Percentiles rank a stretch among this genome's conserved stretches.
These are phyloP conservation scores for Aspergillus steynii DNA, from an alignment of 495 filamentous ascomycete genomes.

Conservation along the genomic window DNA sequence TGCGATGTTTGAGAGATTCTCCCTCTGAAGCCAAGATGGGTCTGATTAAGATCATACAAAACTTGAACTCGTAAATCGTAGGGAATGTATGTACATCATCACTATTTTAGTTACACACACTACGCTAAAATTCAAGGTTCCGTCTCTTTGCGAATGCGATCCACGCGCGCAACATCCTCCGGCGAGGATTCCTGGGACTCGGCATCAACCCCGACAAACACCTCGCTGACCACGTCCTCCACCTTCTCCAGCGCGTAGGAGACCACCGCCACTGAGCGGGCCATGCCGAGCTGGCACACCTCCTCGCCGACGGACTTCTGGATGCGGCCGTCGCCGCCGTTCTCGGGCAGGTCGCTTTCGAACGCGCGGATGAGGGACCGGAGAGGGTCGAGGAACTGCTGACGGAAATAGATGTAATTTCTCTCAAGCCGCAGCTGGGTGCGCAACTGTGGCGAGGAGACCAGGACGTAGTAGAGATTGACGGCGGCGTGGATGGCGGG, in stretches of 20 bases:
- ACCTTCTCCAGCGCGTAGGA: constrained; percentile 39
- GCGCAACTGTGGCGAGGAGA: constrained; percentile 35
- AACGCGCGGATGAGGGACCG: constrained; percentile 35
- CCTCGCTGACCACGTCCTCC: constrained; percentile 37
- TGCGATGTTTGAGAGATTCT: too few relatives aligned
- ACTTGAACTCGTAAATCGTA: neutral
- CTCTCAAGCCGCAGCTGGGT: constrained; percentile 39
- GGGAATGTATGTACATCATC: neutral
- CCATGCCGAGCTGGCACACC: constrained; percentile 39
- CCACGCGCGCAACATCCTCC: constrained; percentile 33
- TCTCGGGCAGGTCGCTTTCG: constrained; percentile 34
- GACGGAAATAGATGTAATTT: constrained; percentile 39
- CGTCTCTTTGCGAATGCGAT: constrained; percentile 31
- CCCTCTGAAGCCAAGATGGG: too few relatives aligned
- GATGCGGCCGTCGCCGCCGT: constrained; percentile 43
- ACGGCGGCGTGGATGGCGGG: constrained; percentile 44
- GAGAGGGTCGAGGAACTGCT: constrained; percentile 37
- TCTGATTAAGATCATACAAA: too few relatives aligned
- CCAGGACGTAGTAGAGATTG: constrained; percentile 47
- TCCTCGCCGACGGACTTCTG: constrained; percentile 41
- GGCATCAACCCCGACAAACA: constrained; percentile 32
- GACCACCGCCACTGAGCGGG: constrained; percentile 40
- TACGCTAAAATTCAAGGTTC: neutral
- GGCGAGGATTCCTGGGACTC: constrained; percentile 33
- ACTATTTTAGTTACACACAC: neutral